These are phyloP conservation scores for Xylaria palmicola DNA, from an alignment of 495 filamentous ascomycete genomes.

Conservation along the genomic window DNA sequence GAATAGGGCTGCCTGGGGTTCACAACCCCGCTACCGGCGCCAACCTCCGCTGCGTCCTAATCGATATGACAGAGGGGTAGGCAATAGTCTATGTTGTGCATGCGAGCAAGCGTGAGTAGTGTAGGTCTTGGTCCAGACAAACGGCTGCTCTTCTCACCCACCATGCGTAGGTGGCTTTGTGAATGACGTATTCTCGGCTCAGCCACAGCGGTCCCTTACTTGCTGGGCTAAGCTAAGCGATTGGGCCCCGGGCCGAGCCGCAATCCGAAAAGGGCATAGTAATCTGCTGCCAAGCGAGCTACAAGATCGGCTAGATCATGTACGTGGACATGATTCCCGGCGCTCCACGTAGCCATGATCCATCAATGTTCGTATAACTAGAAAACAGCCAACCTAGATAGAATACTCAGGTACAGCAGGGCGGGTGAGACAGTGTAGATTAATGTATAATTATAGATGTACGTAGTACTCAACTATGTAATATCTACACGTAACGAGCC, in stretches of 20 bases:
- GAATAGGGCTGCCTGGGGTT: no score
- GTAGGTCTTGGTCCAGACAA: neutral
- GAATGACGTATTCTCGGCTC: neutral
- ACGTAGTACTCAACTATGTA: no score
- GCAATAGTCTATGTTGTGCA: conserved; percentile 15
- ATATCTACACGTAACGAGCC: no score
- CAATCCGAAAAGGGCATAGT: neutral
- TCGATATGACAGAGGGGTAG: neutral
- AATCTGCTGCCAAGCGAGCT: neutral
- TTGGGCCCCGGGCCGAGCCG: conserved; percentile 6
- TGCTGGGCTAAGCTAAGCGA: neutral
- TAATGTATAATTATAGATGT: no score
- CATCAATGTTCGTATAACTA: no score
- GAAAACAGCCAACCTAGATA: no score
- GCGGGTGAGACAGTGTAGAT: no score
- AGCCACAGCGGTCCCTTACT: neutral
- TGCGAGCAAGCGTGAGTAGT: neutral
- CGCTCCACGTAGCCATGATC: no score
- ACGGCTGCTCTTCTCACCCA: neutral
- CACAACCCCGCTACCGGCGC: no score
- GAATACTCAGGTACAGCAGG: no score
- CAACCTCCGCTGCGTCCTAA: neutral
- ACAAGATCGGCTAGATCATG: no score
- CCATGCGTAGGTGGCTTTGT: neutral
- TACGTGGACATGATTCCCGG: no score